Conservation (phyloP, 164 flowering plant genomes). For the Akebia trifoliata region DNA sequence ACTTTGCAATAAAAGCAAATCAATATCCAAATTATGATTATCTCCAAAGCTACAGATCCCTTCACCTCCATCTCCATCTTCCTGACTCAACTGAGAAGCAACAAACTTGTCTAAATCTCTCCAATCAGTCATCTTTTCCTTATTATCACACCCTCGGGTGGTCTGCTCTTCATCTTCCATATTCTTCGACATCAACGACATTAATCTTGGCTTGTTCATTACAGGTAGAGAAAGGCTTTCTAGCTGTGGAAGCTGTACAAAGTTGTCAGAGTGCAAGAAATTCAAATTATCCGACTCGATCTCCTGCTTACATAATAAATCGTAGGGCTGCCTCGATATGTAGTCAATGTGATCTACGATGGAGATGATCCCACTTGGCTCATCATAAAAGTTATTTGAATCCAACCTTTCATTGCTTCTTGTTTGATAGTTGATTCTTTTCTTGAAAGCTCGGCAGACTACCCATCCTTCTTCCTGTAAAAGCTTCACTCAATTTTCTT, state of each 20-base stretch:
- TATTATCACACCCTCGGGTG: too few species aligned
- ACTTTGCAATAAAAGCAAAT: conserved; percentile 36
- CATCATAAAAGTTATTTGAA: conserved; percentile 55
- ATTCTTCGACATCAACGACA: conserved; percentile 30
- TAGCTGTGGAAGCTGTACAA: conserved; percentile 52
- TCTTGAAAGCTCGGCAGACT: conserved; percentile 89
- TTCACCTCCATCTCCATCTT: conserved; percentile 31
- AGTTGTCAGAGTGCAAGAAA: conserved; percentile 26
- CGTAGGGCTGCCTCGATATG: conserved; percentile 39
- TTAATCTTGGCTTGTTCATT: conserved; percentile 45
- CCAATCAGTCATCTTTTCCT: conserved; percentile 72
- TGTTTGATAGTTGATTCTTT: conserved; percentile 24
- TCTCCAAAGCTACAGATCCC: conserved; percentile 29
- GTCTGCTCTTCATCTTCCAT: conserved; percentile 21
- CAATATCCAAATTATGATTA: conserved; percentile 34
- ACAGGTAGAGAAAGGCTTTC: conserved; percentile 60
- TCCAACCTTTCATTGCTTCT: conserved; percentile 48
- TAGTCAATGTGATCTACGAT: conserved; percentile 20
- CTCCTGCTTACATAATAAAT: conserved; percentile 44
- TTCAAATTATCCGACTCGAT: conserved; percentile 20
- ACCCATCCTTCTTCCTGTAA: conserved; percentile 93
- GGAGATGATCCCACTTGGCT: conserved; percentile 32
- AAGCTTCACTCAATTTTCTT: background rate
- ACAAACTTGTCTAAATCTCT: conserved; percentile 86
- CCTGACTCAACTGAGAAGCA: conserved; percentile 89